A percentile compares a stretch with the other conserved stretches of the same genome.
phyloP scores from a whole-genome alignment of 139 green algal species.

The Haematococcus lacustris region DNA sequence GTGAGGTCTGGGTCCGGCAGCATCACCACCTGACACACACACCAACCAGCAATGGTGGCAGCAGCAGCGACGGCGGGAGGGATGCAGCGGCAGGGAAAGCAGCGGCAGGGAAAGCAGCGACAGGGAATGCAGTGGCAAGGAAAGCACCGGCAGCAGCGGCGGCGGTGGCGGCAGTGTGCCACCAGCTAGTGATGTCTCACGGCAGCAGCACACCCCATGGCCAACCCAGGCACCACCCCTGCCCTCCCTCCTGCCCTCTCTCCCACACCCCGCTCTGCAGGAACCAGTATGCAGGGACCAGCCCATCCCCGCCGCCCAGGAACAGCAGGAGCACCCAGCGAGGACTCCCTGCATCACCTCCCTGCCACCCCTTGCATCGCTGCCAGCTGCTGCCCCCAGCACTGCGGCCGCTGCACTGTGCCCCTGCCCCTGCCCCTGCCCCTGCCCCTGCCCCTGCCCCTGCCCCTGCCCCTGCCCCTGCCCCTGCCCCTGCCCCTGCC shows the following conservation, averaged over 20 bases:
- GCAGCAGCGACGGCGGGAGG: not conserved
- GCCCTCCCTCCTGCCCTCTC: no score
- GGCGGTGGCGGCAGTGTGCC: not conserved
- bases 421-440: no score
- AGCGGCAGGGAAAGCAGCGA: no score
- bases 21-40: constrained; percentile 66
- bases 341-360: not conserved
- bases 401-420: not conserved
- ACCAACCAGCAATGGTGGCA: constrained; percentile 12
- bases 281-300: not conserved
- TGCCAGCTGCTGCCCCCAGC: not conserved
- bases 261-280: not conserved
- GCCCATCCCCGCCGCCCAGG: not conserved
- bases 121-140: no score
- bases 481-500: no score
- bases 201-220: not conserved
- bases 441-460: no score
- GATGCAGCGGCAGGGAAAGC: no score
- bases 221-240: not conserved
- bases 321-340: not conserved
- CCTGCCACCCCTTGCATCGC: not conserved
- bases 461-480: no score
- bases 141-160: no score
- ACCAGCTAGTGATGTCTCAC: not conserved
- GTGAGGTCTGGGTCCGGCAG: constrained; percentile 74